Evolutionary conservation across 2,329 filamentous ascomycete species (phyloP), one percentile per base, ranked within the genome.

Genomic region (Thielaviopsis cerberus): DNA sequence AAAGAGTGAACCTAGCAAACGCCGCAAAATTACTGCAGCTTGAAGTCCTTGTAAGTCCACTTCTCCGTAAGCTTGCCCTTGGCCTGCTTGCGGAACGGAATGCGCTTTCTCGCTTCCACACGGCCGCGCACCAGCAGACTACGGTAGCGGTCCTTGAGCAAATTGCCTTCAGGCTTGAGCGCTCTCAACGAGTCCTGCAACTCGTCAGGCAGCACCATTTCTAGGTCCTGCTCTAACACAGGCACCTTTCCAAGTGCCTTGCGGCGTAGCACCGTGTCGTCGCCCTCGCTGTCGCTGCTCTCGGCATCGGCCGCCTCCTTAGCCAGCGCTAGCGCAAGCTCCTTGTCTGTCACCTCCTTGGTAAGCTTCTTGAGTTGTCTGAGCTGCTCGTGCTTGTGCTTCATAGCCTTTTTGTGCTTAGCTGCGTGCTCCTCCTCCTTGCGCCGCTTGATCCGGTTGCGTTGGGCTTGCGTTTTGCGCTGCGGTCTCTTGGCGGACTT

Each of bases 21-120:
- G 57, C 41, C 51, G 34, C 24, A 24, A 24, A 24, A 48, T 30
- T 26, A 58, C 27, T 61, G 54, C 62, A 72, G 62, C 54, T 65
- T 64, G 63, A 95, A 98, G 69, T 98, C 92, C 77, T 98, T 98
- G 75, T 95, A 87, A 51, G 84, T 82, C 92, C 92, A 98, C 73
- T 97, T 98, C 79, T 97, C 92, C 6, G 88, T 95, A 55, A 82
- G 71, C 69, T 86, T 88, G 64, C 75, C 82, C 76, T 83, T 90
- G 62, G 81, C 80, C 75, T 92, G 87, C 77, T 87, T 94, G 66
- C 78, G 79, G 72, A 92, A 91, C 6, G 83, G 79, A 59, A 91
- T 80, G 56, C 83, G 83, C 68, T 84, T 84, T 64, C 92, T 79
- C 54, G 80, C 79, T 75, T 98, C 92, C 61, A 98, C 72, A 72